A percentile compares a stretch with the other conserved stretches of the same genome.
These are phyloP conservation scores for Saccharomyces pastorianus DNA, from an alignment of 1,139 yeast species.

Conservation along the genomic window DNA sequence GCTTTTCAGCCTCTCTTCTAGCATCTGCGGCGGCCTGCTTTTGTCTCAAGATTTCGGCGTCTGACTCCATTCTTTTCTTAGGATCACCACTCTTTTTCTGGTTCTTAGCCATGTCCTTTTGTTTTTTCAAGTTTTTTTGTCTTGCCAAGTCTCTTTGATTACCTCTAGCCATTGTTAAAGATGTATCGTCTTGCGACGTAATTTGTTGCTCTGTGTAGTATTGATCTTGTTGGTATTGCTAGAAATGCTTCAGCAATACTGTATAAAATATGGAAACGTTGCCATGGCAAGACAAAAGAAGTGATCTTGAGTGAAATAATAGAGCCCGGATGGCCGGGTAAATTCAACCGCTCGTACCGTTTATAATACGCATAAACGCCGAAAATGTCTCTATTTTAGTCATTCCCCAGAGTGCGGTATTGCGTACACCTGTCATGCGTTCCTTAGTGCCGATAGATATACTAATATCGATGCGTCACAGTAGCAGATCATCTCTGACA, in stretches of 20 bases:
- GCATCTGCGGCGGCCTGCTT: slow-evolving; percentile 82
- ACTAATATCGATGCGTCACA: neutral
- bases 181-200: neutral
- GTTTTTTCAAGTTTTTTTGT: slow-evolving; percentile 78
- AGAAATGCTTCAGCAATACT: neutral
- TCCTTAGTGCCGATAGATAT: neutral
- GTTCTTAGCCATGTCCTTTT: slow-evolving; percentile 49
- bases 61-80: slow-evolving; percentile 70
- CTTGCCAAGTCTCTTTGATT: slow-evolving; percentile 94
- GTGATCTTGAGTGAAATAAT: neutral
- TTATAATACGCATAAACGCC: neutral
- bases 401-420: neutral
- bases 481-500: neutral
- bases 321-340: neutral
- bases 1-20: slow-evolving; percentile 41
- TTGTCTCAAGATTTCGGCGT: slow-evolving; percentile 80
- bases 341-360: neutral
- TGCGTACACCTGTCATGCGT: neutral
- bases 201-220: neutral
- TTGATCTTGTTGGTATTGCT: neutral
- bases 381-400: neutral
- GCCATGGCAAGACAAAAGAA: neutral
- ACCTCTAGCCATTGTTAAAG: slow-evolving; percentile 73
- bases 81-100: slow-evolving; percentile 78
- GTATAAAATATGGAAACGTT: neutral